A percentile compares a stretch with the other conserved stretches of the same genome.
Conservation (phyloP, 2,329 filamentous ascomycete genomes). For the Pyrenophora tritici-repentis region DNA sequence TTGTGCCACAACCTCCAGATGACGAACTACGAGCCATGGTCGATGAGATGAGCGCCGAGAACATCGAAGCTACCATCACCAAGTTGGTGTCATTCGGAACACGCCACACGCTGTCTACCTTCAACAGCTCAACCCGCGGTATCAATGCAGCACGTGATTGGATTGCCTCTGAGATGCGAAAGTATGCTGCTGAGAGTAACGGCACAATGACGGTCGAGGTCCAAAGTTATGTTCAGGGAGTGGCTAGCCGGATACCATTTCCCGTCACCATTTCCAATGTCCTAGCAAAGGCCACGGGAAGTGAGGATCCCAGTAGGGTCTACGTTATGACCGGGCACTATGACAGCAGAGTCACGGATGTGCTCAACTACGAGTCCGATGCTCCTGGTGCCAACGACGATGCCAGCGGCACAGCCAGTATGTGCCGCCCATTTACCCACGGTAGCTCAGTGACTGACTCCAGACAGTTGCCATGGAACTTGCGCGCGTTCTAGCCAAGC, state of each 20-base stretch:
- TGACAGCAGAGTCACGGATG: conserved; percentile 58
- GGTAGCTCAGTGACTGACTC: conserved; percentile 9
- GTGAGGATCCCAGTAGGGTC: conserved; percentile 53
- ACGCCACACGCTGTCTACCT: conserved; percentile 60
- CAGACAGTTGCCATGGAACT: conserved; percentile 58
- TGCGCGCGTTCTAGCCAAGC: conserved; percentile 57
- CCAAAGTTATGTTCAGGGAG: conserved; percentile 57
- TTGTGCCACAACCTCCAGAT: conserved; percentile 50
- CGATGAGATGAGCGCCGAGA: conserved; percentile 47
- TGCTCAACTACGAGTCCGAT: conserved; percentile 58
- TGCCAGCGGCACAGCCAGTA: conserved; percentile 58
- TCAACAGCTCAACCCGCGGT: conserved; percentile 57
- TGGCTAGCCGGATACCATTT: conserved; percentile 55
- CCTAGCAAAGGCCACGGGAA: conserved; percentile 55
- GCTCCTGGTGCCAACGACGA: conserved; percentile 65
- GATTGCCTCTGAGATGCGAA: conserved; percentile 58
- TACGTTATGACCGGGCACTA: conserved; percentile 64
- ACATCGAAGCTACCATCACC: conserved; percentile 57
- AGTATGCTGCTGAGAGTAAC: conserved; percentile 55
- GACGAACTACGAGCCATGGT: conserved; percentile 49
- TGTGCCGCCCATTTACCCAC: not conserved
- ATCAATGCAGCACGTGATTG: conserved; percentile 64
- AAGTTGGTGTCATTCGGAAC: conserved; percentile 63
- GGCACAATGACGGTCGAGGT: conserved; percentile 58
- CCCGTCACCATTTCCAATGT: conserved; percentile 61